Evolutionary conservation across 176 grass and related monocot genomes (phyloP), one percentile per base, ranked within the genome.

Genomic region (Canna indica): DNA sequence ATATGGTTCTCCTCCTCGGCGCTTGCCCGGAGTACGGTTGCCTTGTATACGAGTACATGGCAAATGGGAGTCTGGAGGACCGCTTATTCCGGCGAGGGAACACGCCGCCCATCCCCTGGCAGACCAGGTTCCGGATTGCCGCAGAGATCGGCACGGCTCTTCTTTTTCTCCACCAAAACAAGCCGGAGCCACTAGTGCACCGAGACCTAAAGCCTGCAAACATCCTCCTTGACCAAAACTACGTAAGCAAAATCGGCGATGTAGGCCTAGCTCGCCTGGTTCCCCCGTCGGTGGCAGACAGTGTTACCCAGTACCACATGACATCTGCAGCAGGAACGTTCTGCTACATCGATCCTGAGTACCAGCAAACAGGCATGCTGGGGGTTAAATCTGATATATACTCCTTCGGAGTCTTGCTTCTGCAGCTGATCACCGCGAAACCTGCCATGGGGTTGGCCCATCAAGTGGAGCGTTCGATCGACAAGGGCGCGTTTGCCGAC

Each of bases 41-140:
- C 34, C 63, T 66, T 6, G 63, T 66, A 9, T 66, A 66, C 8
- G 34, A 66, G 35, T 66, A 66, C 63, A 66, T 66, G 63, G 33
- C 63, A 2, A 36, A 38, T 1, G 63, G 63, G 20, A 66, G 63
- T 34, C 18, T 66, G 34, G 63, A 36, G 34, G 34, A 66, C 63
- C 18, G 63, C 2, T 29, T 66, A 10, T 38, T 38, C 63, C 63
- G 8, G 22, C 33, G 63, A 36, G 35, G 34, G 20, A 66, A 66
- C 10, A 66, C 63, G 11, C 63, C 63, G 8, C 7, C 22, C 9
- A 38, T 66, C 18, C 20, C 32, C 18, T 66, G 63, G 63, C 63
- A 66, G 63, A 17, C 38, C 15, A 18, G 63, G 22, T 66, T 66
- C 63, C 33, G 63, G 1, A 66, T 66, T 13, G 63, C 63, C 11